These are phyloP conservation scores for Ceratocystis papillata DNA, from an alignment of 2,329 filamentous ascomycete genomes.

Conservation along the genomic window DNA sequence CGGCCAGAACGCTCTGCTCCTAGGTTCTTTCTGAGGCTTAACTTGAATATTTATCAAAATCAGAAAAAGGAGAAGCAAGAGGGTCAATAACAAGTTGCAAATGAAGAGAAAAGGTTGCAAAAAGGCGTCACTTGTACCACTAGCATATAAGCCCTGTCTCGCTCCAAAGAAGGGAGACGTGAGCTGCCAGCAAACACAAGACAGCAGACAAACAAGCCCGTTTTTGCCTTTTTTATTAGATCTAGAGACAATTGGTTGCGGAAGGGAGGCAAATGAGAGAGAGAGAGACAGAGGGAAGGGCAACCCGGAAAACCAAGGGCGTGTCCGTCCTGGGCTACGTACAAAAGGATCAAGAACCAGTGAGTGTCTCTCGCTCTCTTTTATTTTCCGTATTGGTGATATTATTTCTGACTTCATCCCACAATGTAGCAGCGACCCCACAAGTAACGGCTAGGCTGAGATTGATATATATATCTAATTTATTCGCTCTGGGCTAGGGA, in stretches of 20 bases:
- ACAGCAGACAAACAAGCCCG: not conserved
- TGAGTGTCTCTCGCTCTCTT: not conserved
- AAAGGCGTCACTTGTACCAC: not conserved
- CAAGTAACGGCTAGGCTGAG: not conserved
- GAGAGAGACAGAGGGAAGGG: not conserved
- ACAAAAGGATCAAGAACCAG: not conserved
- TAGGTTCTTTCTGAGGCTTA: too few relatives aligned
- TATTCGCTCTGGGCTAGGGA: not conserved
- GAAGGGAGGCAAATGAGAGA: not conserved
- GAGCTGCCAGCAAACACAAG: not conserved
- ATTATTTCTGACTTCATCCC: not conserved
- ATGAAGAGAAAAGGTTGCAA: not conserved
- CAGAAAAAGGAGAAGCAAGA: not conserved
- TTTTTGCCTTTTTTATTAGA: conserved; percentile 1
- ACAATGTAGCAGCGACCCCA: not conserved
- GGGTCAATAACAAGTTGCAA: not conserved
- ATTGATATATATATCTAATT: not conserved
- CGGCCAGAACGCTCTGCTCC: too few relatives aligned
- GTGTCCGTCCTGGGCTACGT: too few relatives aligned
- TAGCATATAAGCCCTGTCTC: not conserved
- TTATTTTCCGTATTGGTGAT: not conserved
- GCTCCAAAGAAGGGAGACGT: not conserved
- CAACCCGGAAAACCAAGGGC: not conserved
- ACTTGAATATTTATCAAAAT: too few relatives aligned
- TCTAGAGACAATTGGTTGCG: not conserved